A percentile compares a stretch with the other conserved stretches of the same genome.
phyloP scores from a whole-genome alignment of 2,329 filamentous ascomycete genomes.

The Hypomyces perniciosus region DNA sequence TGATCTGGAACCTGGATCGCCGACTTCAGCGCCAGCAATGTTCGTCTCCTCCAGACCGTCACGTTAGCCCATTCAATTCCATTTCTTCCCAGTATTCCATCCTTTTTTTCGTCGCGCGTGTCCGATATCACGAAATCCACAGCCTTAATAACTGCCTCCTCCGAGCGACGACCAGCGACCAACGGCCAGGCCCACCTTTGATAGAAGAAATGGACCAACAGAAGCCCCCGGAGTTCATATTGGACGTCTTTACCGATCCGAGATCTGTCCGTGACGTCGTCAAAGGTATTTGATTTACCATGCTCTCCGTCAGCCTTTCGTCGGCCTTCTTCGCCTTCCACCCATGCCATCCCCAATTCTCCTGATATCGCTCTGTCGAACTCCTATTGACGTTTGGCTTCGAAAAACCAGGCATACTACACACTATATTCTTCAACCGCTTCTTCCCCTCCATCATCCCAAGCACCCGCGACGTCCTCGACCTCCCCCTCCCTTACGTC shows the following conservation, averaged over 20 bases:
- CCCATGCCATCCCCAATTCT: not conserved
- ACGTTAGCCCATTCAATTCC: too few relatives aligned
- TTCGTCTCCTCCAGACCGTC: too few relatives aligned
- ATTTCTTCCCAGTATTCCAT: too few relatives aligned
- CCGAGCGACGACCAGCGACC: constrained; percentile 1
- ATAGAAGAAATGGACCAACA: constrained; percentile 41
- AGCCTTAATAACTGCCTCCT: not conserved
- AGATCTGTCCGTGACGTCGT: constrained; percentile 86
- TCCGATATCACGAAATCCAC: too few relatives aligned
- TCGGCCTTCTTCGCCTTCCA: constrained; percentile 9
- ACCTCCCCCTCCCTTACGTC: constrained; percentile 83
- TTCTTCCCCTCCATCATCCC: constrained; percentile 87
- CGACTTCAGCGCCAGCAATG: too few relatives aligned
- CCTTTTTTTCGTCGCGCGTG: too few relatives aligned
- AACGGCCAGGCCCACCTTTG: not conserved
- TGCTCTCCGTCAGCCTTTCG: constrained; percentile 5
- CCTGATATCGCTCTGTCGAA: too few relatives aligned
- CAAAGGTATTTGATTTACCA: constrained; percentile 57
- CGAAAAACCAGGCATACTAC: constrained; percentile 64
- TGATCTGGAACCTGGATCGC: too few relatives aligned
- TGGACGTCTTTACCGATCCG: constrained; percentile 91
- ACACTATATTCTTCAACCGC: constrained; percentile 98
- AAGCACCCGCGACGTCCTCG: constrained; percentile 79
- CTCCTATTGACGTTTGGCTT: not conserved
- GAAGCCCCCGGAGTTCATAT: constrained; percentile 75